These are phyloP conservation scores for Exophiala aquamarina DNA, from an alignment of 2,329 filamentous ascomycete genomes.

Conservation along the genomic window DNA sequence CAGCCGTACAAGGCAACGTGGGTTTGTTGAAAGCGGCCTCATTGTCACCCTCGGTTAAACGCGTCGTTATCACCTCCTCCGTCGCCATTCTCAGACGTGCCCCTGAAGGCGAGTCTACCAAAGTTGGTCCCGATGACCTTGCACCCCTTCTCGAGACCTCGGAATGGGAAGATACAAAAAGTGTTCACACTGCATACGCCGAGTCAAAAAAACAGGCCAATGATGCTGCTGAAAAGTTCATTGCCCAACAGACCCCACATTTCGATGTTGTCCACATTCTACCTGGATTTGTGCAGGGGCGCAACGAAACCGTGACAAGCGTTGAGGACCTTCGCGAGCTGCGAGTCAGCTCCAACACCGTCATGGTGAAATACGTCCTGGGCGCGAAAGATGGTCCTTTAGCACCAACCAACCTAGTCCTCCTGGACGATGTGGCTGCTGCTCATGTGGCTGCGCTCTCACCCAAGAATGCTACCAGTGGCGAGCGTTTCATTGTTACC, in stretches of 20 bases:
- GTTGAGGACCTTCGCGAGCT: slow-evolving; percentile 3
- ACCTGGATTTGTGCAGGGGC: slow-evolving; percentile 7
- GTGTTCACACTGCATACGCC: slow-evolving; percentile 1
- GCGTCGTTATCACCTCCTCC: slow-evolving; percentile 25
- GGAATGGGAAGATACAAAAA: neutral
- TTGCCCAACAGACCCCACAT: slow-evolving; percentile 33
- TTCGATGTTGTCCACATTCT: slow-evolving; percentile 22
- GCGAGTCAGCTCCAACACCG: slow-evolving; percentile 11
- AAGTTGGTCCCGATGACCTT: slow-evolving; percentile 28
- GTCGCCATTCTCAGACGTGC: slow-evolving; percentile 2
- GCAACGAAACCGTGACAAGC: slow-evolving; percentile 4
- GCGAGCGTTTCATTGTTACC: slow-evolving; percentile 35
- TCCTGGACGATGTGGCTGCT: slow-evolving; percentile 41
- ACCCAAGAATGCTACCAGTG: slow-evolving; percentile 32
- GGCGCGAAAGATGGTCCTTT: slow-evolving; percentile 18
- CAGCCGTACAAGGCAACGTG: slow-evolving; percentile 27
- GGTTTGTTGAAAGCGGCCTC: slow-evolving; percentile 17
- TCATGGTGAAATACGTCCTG: slow-evolving; percentile 8
- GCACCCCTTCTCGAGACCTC: neutral
- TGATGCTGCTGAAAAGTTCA: slow-evolving; percentile 35
- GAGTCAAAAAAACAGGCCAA: slow-evolving; percentile 5
- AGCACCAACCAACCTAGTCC: slow-evolving; percentile 39
- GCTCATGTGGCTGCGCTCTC: slow-evolving; percentile 41
- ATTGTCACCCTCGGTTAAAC: slow-evolving; percentile 18
- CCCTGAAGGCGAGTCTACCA: slow-evolving; percentile 19